These are phyloP conservation scores for Xylaria intraflava DNA, from an alignment of 495 filamentous ascomycete genomes.

Conservation along the genomic window DNA sequence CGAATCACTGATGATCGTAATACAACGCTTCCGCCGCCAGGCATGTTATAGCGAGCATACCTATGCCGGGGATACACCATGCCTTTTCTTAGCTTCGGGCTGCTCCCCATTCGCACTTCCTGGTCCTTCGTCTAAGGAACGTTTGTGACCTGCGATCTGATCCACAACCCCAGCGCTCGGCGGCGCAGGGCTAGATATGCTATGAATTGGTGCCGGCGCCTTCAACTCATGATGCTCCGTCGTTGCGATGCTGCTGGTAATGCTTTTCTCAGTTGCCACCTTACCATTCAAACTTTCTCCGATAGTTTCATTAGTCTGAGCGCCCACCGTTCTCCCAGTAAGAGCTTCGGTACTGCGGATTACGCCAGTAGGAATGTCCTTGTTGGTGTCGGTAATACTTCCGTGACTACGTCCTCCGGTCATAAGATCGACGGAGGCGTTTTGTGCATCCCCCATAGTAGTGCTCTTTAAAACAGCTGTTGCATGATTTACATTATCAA, in stretches of 20 bases:
- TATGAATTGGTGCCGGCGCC: conserved; percentile 12
- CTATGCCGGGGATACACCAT: conserved; percentile 13
- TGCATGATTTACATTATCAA: not conserved
- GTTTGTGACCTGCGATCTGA: conserved; percentile 26
- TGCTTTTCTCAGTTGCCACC: conserved; percentile 1
- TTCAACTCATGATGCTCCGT: conserved; percentile 2
- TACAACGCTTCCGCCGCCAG: not conserved
- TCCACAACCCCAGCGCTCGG: conserved; percentile 27
- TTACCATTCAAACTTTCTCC: not conserved
- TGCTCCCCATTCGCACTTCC: conserved; percentile 21
- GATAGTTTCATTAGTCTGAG: not conserved
- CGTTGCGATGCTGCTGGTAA: not conserved
- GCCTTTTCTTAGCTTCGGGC: conserved; percentile 23
- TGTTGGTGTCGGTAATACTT: not conserved
- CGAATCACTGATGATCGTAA: not conserved
- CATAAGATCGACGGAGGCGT: not conserved
- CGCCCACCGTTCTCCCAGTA: not conserved
- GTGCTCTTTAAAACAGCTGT: not conserved
- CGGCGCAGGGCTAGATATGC: conserved; percentile 23
- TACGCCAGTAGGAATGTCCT: not conserved
- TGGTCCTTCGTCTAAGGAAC: conserved; percentile 24
- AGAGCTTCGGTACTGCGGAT: not conserved
- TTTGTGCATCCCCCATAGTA: not conserved
- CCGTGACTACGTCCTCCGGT: not conserved
- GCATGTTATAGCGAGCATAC: not conserved